Percentiles rank a stretch among this genome's conserved stretches.
Evolutionary conservation across 2,329 filamentous ascomycete genomes (phyloP).

Genomic region (Penicillium brevicompactum): DNA sequence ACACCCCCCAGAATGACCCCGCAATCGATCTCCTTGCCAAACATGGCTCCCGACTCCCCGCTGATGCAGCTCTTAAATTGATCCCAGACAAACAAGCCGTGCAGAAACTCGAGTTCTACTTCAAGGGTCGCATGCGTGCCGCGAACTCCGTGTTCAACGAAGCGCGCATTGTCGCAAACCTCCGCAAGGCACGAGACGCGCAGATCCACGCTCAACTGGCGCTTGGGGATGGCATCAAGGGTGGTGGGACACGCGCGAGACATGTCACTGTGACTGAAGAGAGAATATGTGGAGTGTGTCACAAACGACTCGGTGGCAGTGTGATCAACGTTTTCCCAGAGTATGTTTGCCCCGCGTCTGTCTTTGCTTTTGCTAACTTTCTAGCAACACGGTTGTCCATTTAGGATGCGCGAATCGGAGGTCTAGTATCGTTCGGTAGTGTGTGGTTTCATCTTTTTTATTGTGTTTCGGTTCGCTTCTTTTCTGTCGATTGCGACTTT

Average conservation of each 20-base stretch:
- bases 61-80: conserved; percentile 79
- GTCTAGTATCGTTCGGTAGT: conserved; percentile 26
- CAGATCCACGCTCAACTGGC: conserved; percentile 72
- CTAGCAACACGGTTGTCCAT: conserved; percentile 67
- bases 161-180: conserved; percentile 71
- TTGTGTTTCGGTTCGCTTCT: conserved; percentile 9
- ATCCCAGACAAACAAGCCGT: conserved; percentile 82
- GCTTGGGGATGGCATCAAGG: conserved; percentile 65
- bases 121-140: conserved; percentile 83
- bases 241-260: conserved; percentile 60
- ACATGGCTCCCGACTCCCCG: conserved; percentile 88
- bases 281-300: conserved; percentile 85
- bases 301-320: conserved; percentile 88
- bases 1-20: conserved; percentile 72
- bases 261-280: conserved; percentile 86
- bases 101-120: conserved; percentile 81
- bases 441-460: conserved; percentile 3
- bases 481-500: conserved; percentile 27
- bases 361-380: conserved; percentile 19
- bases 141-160: conserved; percentile 82
- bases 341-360: conserved; percentile 49
- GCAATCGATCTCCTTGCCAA: conserved; percentile 86
- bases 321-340: conserved; percentile 89
- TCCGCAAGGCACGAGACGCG: conserved; percentile 79
- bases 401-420: conserved; percentile 69